Evolutionary conservation across 768 basidiomycete genomes (phyloP).

Genomic region (Pisolithus marmoratus): DNA sequence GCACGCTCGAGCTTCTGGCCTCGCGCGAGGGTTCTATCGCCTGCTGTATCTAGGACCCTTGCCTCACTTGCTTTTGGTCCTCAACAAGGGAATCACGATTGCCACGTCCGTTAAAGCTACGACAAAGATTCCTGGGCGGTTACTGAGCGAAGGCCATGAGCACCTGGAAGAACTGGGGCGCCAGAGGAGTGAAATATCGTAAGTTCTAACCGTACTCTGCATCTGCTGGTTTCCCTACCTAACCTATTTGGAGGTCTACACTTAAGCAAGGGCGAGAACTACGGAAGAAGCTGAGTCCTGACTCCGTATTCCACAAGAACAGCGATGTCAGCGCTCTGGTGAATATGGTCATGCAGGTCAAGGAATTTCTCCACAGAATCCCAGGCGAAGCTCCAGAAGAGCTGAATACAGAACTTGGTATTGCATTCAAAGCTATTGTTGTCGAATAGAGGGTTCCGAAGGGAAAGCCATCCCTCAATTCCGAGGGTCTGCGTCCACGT

Average conservation of each 20-base stretch:
- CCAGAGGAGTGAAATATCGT: conserved; percentile 4
- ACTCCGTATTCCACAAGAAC: too few species aligned
- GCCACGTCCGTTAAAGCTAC: conserved; percentile 26
- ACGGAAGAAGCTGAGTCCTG: too few species aligned
- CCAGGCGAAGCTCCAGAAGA: too few species aligned
- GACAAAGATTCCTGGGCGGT: conserved; percentile 21
- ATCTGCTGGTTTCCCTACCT: background rate
- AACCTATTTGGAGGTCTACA: conserved; percentile 11
- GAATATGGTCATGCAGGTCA: too few species aligned
- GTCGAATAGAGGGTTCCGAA: conserved; percentile 7
- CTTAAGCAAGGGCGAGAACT: too few species aligned
- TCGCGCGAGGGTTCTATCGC: conserved; percentile 30
- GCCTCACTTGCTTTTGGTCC: conserved; percentile 36
- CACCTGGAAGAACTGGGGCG: conserved; percentile 30
- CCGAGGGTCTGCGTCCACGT: too few species aligned
- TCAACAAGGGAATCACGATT: conserved; percentile 29
- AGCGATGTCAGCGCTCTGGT: too few species aligned
- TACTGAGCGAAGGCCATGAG: conserved; percentile 25
- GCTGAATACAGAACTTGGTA: too few species aligned
- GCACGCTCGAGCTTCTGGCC: conserved; percentile 20
- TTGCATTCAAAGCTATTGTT: background rate
- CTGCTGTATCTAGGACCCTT: conserved; percentile 32
- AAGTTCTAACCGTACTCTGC: conserved; percentile 3
- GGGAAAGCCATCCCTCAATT: too few species aligned
- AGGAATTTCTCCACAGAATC: too few species aligned